Evolutionary conservation across 495 filamentous ascomycete species (phyloP).

Genomic region (Penicillium salamii): DNA sequence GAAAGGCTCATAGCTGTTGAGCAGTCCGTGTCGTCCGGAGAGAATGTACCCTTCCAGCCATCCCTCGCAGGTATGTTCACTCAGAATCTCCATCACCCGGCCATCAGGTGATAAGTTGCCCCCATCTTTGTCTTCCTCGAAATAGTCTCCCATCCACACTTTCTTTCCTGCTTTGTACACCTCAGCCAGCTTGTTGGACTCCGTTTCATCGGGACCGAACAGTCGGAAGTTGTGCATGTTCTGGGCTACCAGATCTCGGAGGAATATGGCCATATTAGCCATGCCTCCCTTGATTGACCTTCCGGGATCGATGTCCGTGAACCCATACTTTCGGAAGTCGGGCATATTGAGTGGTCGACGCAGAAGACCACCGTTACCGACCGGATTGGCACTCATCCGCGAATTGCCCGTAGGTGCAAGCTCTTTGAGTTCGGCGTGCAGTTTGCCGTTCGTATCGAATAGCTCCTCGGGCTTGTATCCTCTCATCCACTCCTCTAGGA

Average conservation of each 20-base stretch:
- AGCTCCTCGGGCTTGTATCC: constrained; percentile 65
- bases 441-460: constrained; percentile 55
- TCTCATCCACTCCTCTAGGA: constrained; percentile 68
- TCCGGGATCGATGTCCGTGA: constrained; percentile 53
- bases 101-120: constrained; percentile 63
- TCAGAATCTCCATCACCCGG: constrained; percentile 75
- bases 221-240: constrained; percentile 66
- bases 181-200: constrained; percentile 67
- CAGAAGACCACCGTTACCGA: constrained; percentile 64
- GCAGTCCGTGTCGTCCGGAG: constrained; percentile 64
- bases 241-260: constrained; percentile 57
- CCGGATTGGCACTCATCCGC: constrained; percentile 70
- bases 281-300: constrained; percentile 54
- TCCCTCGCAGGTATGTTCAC: constrained; percentile 72
- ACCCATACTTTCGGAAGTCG: constrained; percentile 60
- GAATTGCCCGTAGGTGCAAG: constrained; percentile 58
- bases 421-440: constrained; percentile 56
- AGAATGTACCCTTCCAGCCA: constrained; percentile 76
- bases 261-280: constrained; percentile 59
- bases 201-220: constrained; percentile 73
- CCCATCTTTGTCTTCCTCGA: constrained; percentile 66
- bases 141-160: constrained; percentile 72
- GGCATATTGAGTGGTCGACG: constrained; percentile 61
- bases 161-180: constrained; percentile 71
- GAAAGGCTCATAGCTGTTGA: constrained; percentile 77